phyloP scores from a whole-genome alignment of 495 filamentous ascomycete species.

The Xylaria venustula region DNA sequence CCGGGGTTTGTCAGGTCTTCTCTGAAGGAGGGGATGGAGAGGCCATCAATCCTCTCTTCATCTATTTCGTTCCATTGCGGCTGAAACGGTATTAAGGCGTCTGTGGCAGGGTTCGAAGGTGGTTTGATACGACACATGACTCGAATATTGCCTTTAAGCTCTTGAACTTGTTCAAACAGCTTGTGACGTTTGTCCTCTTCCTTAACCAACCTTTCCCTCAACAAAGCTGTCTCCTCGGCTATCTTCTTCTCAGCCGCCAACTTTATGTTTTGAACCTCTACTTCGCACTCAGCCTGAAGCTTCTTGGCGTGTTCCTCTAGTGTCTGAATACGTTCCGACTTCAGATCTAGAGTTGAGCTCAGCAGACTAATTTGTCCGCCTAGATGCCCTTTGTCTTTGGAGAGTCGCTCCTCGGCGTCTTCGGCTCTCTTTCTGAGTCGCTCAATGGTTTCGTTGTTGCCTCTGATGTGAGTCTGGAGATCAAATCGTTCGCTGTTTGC shows the following conservation, averaged over 20 bases:
- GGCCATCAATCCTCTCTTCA: conserved; percentile 69
- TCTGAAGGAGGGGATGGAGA: conserved; percentile 76
- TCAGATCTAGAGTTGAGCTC: conserved; percentile 28
- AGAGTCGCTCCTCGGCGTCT: conserved; percentile 31
- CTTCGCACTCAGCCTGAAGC: conserved; percentile 43
- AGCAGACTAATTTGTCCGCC: conserved; percentile 32
- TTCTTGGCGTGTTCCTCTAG: conserved; percentile 73
- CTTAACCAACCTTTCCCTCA: conserved; percentile 76
- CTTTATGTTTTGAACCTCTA: conserved; percentile 38
- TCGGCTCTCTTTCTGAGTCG: conserved; percentile 29
- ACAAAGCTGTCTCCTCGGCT: conserved; percentile 21
- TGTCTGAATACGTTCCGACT: conserved; percentile 35
- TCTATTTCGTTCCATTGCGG: conserved; percentile 51
- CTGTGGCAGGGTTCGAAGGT: conserved; percentile 45
- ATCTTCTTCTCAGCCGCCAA: conserved; percentile 29
- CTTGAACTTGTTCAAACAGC: conserved; percentile 96
- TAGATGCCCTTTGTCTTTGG: conserved; percentile 32
- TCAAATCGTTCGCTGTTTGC: conserved; percentile 17
- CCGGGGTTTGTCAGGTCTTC: conserved; percentile 83
- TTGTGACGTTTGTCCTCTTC: conserved; percentile 91
- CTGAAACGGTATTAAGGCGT: conserved; percentile 28
- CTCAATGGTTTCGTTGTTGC: conserved; percentile 30
- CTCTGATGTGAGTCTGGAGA: conserved; percentile 26
- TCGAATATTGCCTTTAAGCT: conserved; percentile 98
- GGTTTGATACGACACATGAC: conserved; percentile 98